Conservation (phyloP, 2,329 filamentous ascomycete genomes). For the Karstenula rhodostoma region DNA sequence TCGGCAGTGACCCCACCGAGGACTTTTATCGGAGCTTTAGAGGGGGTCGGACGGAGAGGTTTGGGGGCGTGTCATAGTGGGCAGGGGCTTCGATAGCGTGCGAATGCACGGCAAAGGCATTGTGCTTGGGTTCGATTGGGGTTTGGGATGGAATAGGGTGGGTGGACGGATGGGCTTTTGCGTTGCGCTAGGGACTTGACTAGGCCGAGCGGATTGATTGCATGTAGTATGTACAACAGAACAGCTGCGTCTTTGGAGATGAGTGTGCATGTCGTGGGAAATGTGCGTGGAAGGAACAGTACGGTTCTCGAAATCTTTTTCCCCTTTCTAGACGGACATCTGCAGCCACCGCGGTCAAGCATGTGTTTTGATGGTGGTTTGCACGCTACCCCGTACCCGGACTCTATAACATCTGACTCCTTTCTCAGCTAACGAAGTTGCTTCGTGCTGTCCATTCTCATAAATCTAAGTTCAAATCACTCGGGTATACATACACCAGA, state of each 20-base stretch:
- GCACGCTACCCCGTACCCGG: no score
- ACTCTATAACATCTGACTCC: no score
- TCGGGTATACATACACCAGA: no score
- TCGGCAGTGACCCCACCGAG: conserved; percentile 77
- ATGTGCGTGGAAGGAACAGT: no score
- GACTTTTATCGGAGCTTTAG: conserved; percentile 92
- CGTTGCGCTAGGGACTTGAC: background rate
- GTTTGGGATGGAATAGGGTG: background rate
- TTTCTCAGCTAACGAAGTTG: no score
- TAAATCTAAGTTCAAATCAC: no score
- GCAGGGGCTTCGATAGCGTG: background rate
- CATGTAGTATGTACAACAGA: background rate
- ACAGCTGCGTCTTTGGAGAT: background rate
- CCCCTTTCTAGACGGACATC: no score
- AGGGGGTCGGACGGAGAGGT: conserved; percentile 57
- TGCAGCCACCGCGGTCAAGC: no score
- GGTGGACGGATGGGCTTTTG: background rate
- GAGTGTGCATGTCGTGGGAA: background rate
- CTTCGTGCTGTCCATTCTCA: no score
- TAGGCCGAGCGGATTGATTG: background rate
- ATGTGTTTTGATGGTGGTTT: no score
- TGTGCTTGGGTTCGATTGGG: background rate
- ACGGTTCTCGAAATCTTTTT: no score
- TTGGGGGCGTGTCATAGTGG: conserved; percentile 40
- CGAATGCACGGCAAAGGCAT: background rate